Base-by-base conservation (phyloP, 1,139 yeast species). In the Yamadazyma atlantica region DNA sequence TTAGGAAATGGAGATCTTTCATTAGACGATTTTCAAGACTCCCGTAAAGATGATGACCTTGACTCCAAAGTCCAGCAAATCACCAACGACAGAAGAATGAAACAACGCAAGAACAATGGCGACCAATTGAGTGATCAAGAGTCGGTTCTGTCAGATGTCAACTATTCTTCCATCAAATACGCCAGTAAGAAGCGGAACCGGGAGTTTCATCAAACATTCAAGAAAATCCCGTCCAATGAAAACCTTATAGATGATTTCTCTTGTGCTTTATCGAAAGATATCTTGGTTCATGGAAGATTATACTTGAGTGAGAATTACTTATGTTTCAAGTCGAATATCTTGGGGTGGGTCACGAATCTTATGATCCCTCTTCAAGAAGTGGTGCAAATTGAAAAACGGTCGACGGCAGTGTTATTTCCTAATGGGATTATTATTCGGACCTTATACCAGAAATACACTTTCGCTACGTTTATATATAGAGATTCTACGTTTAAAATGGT, bases 1-100 rank as follows among this genome's bases (percentile, higher is more conserved):
- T 57, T 87, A 46, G 96, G 96, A 1, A 69, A 73, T 39, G 96
- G 96, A 1, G 79, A 80, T 41, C 64, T 88, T 37, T 70, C 83
- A 0, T 61, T 88, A 13, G 82, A 78, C 36, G 75, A 77, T 30
- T 69, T 82, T 38, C 78, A 75, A 31, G 39, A 43, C 1, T 35
- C 42, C 10, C 35, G 38, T 18, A 39, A 26, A 12, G 45, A 41
- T 18, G 32, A 39, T 3, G 43, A 33, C 12, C 24, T 21, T 4
- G 24, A 17, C n/a, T 16, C 17, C 21, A 15, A 11, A 13, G 19
- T 15, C 14, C 24, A 14, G 13, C 24, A 27, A 13, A 22, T 24
- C 14, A 7, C 4, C n/a, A 11, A 24, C 15, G 38, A 33, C 8
- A 29, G 10, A 4, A 32, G 26, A 16, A 19, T 22, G 4, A 38